Base-by-base conservation (phyloP, 129 eudicot species). In the Solidago caesia region DNA sequence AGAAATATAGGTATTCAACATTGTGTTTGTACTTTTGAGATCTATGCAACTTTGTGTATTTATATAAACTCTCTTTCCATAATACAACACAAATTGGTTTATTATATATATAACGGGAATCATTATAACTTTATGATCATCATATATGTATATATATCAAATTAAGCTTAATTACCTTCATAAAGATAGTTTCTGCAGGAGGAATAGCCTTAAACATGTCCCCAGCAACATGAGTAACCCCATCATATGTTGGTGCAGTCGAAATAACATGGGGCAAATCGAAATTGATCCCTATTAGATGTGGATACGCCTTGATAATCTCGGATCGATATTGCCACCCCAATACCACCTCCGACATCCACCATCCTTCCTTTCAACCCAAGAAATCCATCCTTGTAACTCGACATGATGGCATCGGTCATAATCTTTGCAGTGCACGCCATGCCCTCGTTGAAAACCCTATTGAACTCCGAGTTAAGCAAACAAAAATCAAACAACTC, bases 321-420 rank as follows among this genome's bases (percentile, higher is more conserved):
- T 74, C 79, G 2, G 64, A 44, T n/a, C n/a, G n/a, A n/a, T 10
- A 74, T 69, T 0, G 74, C 62, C 25, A 46, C 43, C 26, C 85
- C 85, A n/a, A n/a, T 57, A 9, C 82, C 81, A 29, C 85, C 85
- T 0, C 85, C 82, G 5, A 82, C 78, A 46, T 82, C 82, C 5
- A 81, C 84, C 26, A 81, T 6, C 5, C 81, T 68, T 61, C 66
- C 57, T 65, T 65, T 7, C 11, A 70, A 43, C 26, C 70, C 56
- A 43, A 33, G 63, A 64, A 81, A 64, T 10, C 68, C 68, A 3
- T 66, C 67, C 52, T 64, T 70, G 44, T 69, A 70, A 6, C 25
- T 70, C 4, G 68, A 46, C 6, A 58, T 25, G 39, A 78, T 49
- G 1, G 71, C 76, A 4, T 41, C 49, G 1, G 56, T 14, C 5